Conservation (phyloP, 371 early-diverging fungal genomes). For the Zancudomyces culisetae region DNA sequence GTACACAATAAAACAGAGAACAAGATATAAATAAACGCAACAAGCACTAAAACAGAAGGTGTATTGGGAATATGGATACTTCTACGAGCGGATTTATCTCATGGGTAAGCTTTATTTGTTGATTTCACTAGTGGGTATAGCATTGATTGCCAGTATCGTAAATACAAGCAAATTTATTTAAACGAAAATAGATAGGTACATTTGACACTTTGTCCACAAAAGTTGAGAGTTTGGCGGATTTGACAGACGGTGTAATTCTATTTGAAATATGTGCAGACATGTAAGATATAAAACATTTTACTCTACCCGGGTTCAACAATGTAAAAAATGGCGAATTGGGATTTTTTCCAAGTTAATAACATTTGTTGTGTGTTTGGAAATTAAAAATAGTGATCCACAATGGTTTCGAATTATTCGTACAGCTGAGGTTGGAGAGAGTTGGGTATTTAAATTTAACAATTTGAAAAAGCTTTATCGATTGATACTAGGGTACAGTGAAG, state of each 20-base stretch:
- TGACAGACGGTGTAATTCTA: slow-evolving; percentile 57
- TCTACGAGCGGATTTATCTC: no score
- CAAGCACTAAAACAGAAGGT: no score
- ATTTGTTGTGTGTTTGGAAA: no score
- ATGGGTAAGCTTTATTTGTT: no score
- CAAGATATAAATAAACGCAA: no score
- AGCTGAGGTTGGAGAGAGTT: slow-evolving; percentile 66
- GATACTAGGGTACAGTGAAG: slow-evolving; percentile 65
- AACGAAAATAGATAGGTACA: not conserved
- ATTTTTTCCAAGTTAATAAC: no score
- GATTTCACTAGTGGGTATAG: no score
- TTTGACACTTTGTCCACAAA: not conserved
- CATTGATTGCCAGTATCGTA: no score
- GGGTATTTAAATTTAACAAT: slow-evolving; percentile 81
- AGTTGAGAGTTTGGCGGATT: slow-evolving; percentile 30
- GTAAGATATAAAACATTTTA: slow-evolving; percentile 28
- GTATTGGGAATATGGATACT: no score
- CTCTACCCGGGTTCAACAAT: not conserved
- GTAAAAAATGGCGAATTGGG: no score
- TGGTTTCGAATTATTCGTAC: slow-evolving; percentile 69
- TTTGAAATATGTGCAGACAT: slow-evolving; percentile 66
- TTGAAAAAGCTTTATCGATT: slow-evolving; percentile 71
- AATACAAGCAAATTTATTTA: no score
- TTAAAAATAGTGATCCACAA: slow-evolving; percentile 45
- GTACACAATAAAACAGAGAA: no score